Conservation (phyloP, 169 alveolate species). For the Plasmodium fragile region DNA sequence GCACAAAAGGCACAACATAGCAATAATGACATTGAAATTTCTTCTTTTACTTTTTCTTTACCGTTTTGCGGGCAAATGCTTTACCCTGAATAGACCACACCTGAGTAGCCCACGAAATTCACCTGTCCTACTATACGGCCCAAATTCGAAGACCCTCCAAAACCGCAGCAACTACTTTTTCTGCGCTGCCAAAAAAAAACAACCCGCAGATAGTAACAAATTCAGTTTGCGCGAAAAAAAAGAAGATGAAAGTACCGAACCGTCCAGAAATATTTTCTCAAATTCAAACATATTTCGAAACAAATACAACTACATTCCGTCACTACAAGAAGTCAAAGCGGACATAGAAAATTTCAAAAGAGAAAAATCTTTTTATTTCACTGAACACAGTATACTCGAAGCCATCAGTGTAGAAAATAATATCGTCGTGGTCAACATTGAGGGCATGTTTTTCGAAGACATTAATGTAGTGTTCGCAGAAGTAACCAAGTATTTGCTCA, state of each 20-base stretch:
- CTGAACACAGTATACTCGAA: constrained; percentile 76
- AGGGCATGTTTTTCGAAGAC: constrained; percentile 72
- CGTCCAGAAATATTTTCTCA: constrained; percentile 9
- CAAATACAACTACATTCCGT: constrained; percentile 61
- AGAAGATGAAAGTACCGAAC: constrained; percentile 25
- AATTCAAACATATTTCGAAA: constrained; percentile 57
- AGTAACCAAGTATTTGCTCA: constrained; percentile 44
- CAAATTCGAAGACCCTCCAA: background rate
- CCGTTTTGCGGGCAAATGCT: background rate
- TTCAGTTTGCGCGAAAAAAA: constrained; percentile 18
- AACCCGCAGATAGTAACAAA: background rate
- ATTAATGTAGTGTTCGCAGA: constrained; percentile 67
- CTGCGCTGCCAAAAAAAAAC: constrained; percentile 13
- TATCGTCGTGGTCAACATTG: constrained; percentile 54
- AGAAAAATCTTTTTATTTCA: constrained; percentile 65
- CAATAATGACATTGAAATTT: constrained; percentile 24
- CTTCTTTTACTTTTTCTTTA: constrained; percentile 12
- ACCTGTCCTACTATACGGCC: background rate
- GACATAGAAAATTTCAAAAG: constrained; percentile 38
- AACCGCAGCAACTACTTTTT: background rate
- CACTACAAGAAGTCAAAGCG: constrained; percentile 49
- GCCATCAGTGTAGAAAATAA: constrained; percentile 61
- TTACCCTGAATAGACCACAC: background rate
- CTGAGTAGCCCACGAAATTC: background rate
- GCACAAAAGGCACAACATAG: background rate